These are phyloP conservation scores for Fusarium nematophilum DNA, from an alignment of 2,329 filamentous ascomycete genomes.

Conservation along the genomic window DNA sequence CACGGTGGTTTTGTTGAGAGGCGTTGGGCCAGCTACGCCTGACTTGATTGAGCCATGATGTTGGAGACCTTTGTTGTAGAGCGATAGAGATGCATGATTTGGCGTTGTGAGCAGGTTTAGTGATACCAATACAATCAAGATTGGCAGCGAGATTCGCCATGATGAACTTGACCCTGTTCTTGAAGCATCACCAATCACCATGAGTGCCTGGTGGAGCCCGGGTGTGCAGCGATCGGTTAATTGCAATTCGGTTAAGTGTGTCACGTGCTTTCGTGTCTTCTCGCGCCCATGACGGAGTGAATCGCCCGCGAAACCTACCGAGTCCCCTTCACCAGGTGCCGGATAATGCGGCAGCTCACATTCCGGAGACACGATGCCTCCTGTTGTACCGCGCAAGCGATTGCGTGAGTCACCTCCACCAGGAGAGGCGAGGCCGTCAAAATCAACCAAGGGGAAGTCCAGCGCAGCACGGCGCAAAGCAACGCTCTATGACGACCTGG, in stretches of 20 bases:
- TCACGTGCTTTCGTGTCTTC: constrained; percentile 37
- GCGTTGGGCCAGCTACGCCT: constrained; percentile 78
- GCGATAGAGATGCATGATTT: constrained; percentile 27
- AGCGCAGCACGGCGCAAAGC: constrained; percentile 56
- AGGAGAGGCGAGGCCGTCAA: constrained; percentile 44
- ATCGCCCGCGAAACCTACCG: no score
- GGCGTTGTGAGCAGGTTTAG: constrained; percentile 32
- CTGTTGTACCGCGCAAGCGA: constrained; percentile 75
- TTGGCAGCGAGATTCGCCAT: no score
- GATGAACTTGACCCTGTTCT: no score
- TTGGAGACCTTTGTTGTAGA: constrained; percentile 5
- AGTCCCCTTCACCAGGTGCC: neutral
- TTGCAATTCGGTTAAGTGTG: neutral
- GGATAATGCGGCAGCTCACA: constrained; percentile 25
- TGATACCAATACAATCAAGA: neutral
- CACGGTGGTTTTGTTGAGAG: constrained; percentile 87
- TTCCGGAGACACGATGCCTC: constrained; percentile 67
- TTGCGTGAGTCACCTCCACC: constrained; percentile 60
- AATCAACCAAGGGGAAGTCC: constrained; percentile 34
- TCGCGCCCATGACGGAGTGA: constrained; percentile 29
- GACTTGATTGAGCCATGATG: constrained; percentile 70
- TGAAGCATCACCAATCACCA: no score
- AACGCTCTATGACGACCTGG: constrained; percentile 71
- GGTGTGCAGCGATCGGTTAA: neutral
- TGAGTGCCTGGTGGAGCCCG: no score